These are phyloP conservation scores for Pythium myriotylum DNA, from an alignment of 352 stramenopile species.

Conservation along the genomic window DNA sequence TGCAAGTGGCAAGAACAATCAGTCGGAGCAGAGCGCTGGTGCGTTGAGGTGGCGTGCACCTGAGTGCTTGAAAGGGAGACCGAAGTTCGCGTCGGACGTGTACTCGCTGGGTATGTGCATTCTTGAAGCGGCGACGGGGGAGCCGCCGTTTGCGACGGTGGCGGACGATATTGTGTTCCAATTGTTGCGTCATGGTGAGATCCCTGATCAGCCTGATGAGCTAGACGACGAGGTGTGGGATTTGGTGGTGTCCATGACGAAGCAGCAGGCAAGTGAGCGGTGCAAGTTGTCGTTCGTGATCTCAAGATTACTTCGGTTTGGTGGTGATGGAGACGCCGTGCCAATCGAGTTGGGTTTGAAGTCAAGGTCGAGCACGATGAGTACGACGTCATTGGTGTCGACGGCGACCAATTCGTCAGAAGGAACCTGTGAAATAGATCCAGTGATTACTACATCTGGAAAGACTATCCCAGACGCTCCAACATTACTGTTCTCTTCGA, in stretches of 20 bases:
- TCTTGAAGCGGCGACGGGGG: conserved; percentile 29
- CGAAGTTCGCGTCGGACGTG: conserved; percentile 33
- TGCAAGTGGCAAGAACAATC: too few species aligned
- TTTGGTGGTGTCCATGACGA: conserved; percentile 29
- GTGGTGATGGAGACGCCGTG: too few species aligned
- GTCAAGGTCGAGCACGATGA: not conserved
- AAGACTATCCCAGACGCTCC: too few species aligned
- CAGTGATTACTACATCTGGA: too few species aligned
- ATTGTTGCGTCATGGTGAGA: conserved; percentile 22
- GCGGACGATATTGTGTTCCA: conserved; percentile 19
- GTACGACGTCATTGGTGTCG: too few species aligned
- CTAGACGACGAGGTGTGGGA: conserved; percentile 23
- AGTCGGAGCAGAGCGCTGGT: too few species aligned
- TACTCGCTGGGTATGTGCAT: conserved; percentile 41
- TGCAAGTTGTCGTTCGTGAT: conserved; percentile 1
- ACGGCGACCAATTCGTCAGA: too few species aligned
- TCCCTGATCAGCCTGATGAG: conserved; percentile 14
- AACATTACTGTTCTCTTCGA: not conserved
- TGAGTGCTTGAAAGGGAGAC: conserved; percentile 25
- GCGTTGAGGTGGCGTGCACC: too few species aligned
- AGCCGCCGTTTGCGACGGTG: conserved; percentile 24
- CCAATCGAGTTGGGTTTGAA: not conserved
- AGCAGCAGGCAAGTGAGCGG: conserved; percentile 1
- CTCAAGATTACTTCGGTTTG: not conserved
- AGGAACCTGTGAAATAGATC: too few species aligned